Base-by-base conservation (phyloP, 2,329 filamentous ascomycete genomes). In the Alternaria consortialis region DNA sequence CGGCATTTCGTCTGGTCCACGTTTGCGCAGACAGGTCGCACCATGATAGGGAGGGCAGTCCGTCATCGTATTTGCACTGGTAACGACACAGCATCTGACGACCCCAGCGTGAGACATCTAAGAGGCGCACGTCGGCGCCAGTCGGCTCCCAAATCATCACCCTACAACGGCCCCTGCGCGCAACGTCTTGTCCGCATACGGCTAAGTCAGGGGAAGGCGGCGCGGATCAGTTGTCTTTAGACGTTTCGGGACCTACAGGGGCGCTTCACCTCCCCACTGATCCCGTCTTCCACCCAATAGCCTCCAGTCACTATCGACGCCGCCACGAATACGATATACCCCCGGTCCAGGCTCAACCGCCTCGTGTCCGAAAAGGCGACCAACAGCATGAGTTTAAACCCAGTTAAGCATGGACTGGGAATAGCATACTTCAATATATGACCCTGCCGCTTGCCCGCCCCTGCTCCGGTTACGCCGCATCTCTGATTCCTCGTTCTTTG, bases 401-500 rank as follows among this genome's bases (percentile, higher is more conserved):
- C 29, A 57, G 51, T 67, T 53, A 48, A 69, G 70, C 60, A 65
- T 67, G 65, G 65, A 65, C 68, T 65, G 53, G 54, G 65, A 69
- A 67, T 69, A 68, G 52, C 46, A 48, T 53, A 55, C 57, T 66
- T 63, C 58, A 60, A 60, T 73, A 77, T 77, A 77, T 77, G 65
- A 75, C 69, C 72, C 64, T 64, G 66, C 56, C 55, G 43, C 54
- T 55, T 53, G 56, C 66, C 69, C 70, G 67, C 69, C 72, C 70
- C 70, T 72, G 67, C 65, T 66, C 53, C 47, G 51, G 37, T 51
- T 52, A 59, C 54, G 67, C 68, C 67, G 64, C 69, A 64, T 53
- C 64, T 73, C 60, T 72, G 74, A 73, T 75, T 66, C 71, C 66
- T 71, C 67, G 63, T 65, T 71, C 62, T 59, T 63, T 58, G 66